These are phyloP conservation scores for Ustilago crameri DNA, from an alignment of 1,284 basidiomycete genomes.

Conservation along the genomic window DNA sequence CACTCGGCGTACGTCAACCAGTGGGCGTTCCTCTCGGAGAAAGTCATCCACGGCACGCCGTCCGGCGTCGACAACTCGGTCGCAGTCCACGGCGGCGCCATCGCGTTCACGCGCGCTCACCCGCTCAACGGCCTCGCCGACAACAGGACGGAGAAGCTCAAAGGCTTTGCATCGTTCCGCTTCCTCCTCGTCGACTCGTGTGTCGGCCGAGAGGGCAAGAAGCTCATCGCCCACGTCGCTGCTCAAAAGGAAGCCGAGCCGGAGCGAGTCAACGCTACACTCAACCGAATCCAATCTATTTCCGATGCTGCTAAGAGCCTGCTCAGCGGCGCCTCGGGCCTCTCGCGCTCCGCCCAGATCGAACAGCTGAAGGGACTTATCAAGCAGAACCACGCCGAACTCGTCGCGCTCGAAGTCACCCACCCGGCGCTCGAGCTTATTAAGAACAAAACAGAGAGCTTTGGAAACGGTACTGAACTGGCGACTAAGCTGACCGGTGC, in stretches of 20 bases:
- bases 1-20: conserved; percentile 82
- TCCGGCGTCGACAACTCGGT: conserved; percentile 98
- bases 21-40: conserved; percentile 95
- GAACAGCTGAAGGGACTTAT: conserved; percentile 71
- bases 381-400: conserved; percentile 85
- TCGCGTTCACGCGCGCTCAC: conserved; percentile 86
- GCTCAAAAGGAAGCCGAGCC: conserved; percentile 77
- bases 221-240: conserved; percentile 87
- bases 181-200: conserved; percentile 94
- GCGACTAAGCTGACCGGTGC: conserved; percentile 98
- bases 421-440: conserved; percentile 89
- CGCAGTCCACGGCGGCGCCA: conserved; percentile 89
- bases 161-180: conserved; percentile 75
- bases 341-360: conserved; percentile 29
- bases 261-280: conserved; percentile 48
- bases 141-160: conserved; percentile 81
- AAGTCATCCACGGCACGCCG: conserved; percentile 96
- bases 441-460: conserved; percentile 77
- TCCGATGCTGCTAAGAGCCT: conserved; percentile 53
- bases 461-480: conserved; percentile 72
- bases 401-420: conserved; percentile 89
- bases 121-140: conserved; percentile 74
- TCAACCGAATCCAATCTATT: conserved; percentile 49
- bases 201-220: conserved; percentile 91
- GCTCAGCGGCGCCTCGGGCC: conserved; percentile 33